Percentiles rank a stretch among this genome's conserved stretches.
Evolutionary conservation across 805 yeast species (phyloP).

Genomic region (Saccharomyces kudriavzevii): DNA sequence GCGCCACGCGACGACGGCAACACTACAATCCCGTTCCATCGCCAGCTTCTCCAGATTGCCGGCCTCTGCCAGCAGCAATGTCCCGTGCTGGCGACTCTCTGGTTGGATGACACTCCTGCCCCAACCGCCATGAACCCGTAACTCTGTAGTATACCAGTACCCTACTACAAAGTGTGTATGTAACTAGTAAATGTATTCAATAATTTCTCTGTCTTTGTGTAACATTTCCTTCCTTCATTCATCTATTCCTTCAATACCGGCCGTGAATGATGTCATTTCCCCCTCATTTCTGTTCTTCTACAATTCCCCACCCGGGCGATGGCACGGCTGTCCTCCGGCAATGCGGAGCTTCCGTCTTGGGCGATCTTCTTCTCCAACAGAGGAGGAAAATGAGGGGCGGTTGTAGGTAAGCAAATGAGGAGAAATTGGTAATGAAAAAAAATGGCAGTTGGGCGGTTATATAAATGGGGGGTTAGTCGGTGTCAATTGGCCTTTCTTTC

Average conservation of each 20-base stretch:
- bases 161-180: neutral
- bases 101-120: neutral
- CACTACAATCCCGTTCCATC: neutral
- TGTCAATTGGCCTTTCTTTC: neutral
- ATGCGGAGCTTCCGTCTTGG: neutral
- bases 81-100: neutral
- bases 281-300: neutral
- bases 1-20: neutral
- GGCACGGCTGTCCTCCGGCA: neutral
- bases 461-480: neutral
- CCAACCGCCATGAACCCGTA: neutral
- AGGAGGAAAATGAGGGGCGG: neutral
- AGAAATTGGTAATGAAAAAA: neutral
- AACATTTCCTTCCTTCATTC: neutral
- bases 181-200: neutral
- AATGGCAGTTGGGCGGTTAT: neutral
- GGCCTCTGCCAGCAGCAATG: constrained; percentile 1
- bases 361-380: neutral
- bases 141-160: neutral
- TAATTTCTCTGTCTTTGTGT: neutral
- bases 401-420: neutral
- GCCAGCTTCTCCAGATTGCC: neutral
- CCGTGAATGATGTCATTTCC: neutral
- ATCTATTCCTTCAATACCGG: neutral
- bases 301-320: neutral